Percentiles rank a stretch among this genome's conserved stretches.
These are phyloP conservation scores for Globisporangium cylindrosporum DNA, from an alignment of 352 stramenopile species.

Conservation along the genomic window DNA sequence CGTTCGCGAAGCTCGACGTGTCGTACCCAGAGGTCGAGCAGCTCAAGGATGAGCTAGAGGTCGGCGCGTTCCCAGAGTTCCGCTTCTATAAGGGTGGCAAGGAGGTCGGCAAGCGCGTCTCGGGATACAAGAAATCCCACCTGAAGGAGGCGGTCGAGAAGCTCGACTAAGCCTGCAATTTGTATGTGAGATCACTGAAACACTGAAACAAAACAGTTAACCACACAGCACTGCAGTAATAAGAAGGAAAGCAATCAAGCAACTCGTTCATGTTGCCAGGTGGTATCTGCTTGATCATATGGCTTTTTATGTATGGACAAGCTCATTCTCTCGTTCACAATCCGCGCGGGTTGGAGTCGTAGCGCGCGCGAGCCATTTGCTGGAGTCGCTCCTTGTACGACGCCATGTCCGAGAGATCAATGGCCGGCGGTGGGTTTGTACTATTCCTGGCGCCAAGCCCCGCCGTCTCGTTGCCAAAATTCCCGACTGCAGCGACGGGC, in stretches of 20 bases:
- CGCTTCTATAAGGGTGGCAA: conserved; percentile 85
- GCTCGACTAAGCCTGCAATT: conserved; percentile 27
- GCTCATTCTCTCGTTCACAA: conserved; percentile 12
- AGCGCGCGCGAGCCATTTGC: conserved; percentile 54
- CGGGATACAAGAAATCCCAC: conserved; percentile 84
- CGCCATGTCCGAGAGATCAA: conserved; percentile 46
- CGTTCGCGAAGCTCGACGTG: conserved; percentile 80
- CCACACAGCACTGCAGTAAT: neutral
- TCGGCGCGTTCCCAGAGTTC: conserved; percentile 81
- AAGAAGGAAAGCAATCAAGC: neutral
- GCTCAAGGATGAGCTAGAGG: conserved; percentile 70
- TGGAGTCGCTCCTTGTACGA: conserved; percentile 68
- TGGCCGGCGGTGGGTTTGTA: conserved; percentile 16
- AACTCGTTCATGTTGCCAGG: neutral
- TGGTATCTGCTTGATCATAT: neutral
- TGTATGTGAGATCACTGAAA: neutral
- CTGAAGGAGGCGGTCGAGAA: conserved; percentile 72
- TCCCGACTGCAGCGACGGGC: conserved; percentile 46
- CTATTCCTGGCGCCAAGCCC: conserved; percentile 47
- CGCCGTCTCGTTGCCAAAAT: conserved; percentile 39
- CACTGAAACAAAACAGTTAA: neutral
- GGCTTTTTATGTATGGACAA: neutral
- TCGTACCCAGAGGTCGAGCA: conserved; percentile 64
- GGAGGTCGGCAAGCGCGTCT: conserved; percentile 64
- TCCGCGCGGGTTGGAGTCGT: conserved; percentile 29